These are phyloP conservation scores for Stemphylium beticola DNA, from an alignment of 2,329 filamentous ascomycete genomes.

Conservation along the genomic window DNA sequence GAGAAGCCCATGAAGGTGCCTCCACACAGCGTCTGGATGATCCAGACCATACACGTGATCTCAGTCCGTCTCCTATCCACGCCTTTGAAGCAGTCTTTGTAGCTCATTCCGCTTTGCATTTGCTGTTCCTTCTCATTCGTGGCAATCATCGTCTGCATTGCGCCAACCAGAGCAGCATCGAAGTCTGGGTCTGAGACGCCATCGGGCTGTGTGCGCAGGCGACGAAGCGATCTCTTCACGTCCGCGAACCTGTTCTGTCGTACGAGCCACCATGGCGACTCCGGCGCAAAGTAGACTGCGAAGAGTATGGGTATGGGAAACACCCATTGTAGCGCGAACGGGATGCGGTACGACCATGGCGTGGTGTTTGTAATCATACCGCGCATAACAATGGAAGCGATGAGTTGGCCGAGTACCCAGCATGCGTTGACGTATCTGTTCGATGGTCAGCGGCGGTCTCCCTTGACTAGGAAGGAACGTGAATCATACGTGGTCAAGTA, in stretches of 20 bases:
- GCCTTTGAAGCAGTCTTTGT: constrained; percentile 81
- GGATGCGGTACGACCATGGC: constrained; percentile 68
- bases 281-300: constrained; percentile 69
- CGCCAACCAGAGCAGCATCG: neutral
- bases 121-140: constrained; percentile 77
- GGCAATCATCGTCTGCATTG: constrained; percentile 71
- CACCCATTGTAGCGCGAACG: constrained; percentile 65
- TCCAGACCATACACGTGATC: constrained; percentile 60
- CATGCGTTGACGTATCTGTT: constrained; percentile 37
- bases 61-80: constrained; percentile 79
- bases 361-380: constrained; percentile 64
- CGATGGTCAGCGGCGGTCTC: neutral
- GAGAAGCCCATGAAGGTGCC: constrained; percentile 33
- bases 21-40: constrained; percentile 47
- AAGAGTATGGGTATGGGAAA: constrained; percentile 65
- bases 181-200: constrained; percentile 15
- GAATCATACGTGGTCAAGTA: constrained; percentile 58
- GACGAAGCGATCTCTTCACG: constrained; percentile 56
- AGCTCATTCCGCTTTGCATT: constrained; percentile 69
- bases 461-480: neutral
- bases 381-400: constrained; percentile 71
- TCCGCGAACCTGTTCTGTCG: constrained; percentile 65
- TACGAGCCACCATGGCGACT: constrained; percentile 76
- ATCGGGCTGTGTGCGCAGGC: constrained; percentile 14
- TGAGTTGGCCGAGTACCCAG: constrained; percentile 62